Base-by-base conservation (phyloP, 176 grass and related monocot species). In the Raddia distichophylla region DNA sequence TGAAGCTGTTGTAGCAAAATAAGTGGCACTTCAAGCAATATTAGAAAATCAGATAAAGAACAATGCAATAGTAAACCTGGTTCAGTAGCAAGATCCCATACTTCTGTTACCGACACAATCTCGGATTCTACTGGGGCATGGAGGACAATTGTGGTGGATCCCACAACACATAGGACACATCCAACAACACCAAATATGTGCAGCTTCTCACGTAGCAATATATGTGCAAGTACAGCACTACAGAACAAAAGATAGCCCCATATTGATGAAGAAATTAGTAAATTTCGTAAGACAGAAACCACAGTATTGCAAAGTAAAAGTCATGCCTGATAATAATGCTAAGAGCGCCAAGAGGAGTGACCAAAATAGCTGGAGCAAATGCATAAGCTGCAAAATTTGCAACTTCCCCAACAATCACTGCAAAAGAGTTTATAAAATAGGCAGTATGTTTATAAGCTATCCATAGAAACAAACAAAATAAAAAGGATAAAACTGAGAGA, bases 341-440 rank as follows among this genome's bases (percentile, higher is more conserved):
- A 64, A 96, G 90, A 65, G 93, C 90, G 10, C 93, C 93, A 86
- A 96, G 93, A 77, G 93, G 93, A 84, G 93, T 96, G 33, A 96
- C 93, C 72, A 96, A 81, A 90, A 96, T 96, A 50, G 93, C 90
- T 46, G 93, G 90, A 56, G 93, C 87, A 79, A 96, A 96, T 82
- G 93, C 93, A 82, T 96, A 96, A 49, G 93, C 93, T 17, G 88
- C 93, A 81, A 96, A 96, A 76, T 96, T 96, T 47, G 93, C 93
- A 65, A 96, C 82, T 84, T 96, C 93, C 12, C 93, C 93, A 84
- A 96, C 90, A 82, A 96, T 73, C 93, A 96, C 93, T 96, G 88
- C 49, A 60, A 64, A 65, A 70, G 44, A 81, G 66, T 76, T 81
- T 8, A 33, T 37, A 43, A 61, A 60, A 61, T 2, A 27, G 6